phyloP scores from a whole-genome alignment of 2,329 filamentous ascomycete species.

The Ambrosiella beaveri region DNA sequence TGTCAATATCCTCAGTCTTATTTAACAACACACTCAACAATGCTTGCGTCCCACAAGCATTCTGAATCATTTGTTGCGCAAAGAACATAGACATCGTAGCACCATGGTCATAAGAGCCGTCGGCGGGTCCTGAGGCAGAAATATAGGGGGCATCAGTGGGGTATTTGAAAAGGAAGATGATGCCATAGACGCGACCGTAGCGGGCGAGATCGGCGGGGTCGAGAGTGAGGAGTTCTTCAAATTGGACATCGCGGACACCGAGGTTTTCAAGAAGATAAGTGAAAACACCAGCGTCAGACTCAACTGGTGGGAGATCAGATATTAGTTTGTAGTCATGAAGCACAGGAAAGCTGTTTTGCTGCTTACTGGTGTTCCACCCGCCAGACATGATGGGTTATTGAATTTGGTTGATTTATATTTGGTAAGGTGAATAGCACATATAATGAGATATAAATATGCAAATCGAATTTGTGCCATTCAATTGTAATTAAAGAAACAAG shows the following conservation, averaged over 20 bases:
- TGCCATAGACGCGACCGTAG: constrained; percentile 70
- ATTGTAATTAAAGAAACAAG: too few relatives aligned
- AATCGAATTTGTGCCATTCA: too few relatives aligned
- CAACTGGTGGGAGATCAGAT: constrained; percentile 33
- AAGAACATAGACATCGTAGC: constrained; percentile 76
- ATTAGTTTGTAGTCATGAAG: background rate
- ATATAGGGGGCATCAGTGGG: constrained; percentile 51
- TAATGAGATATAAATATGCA: background rate
- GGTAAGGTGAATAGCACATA: background rate
- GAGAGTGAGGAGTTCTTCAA: constrained; percentile 85
- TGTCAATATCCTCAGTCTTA: constrained; percentile 51
- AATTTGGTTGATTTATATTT: background rate
- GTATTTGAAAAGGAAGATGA: constrained; percentile 99
- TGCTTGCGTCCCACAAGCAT: constrained; percentile 93
- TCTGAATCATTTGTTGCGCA: constrained; percentile 92
- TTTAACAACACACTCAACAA: constrained; percentile 85
- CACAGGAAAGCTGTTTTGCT: background rate
- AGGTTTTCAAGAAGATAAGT: constrained; percentile 86
- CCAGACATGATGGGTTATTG: constrained; percentile 22
- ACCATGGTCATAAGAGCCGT: constrained; percentile 63
- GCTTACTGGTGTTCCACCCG: constrained; percentile 81
- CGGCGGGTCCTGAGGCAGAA: constrained; percentile 46
- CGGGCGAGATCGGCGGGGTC: constrained; percentile 57
- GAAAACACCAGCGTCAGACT: constrained; percentile 95
- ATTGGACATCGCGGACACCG: constrained; percentile 84